Conservation (phyloP, 345 rosid species). For the Gossypium raimondii region DNA sequence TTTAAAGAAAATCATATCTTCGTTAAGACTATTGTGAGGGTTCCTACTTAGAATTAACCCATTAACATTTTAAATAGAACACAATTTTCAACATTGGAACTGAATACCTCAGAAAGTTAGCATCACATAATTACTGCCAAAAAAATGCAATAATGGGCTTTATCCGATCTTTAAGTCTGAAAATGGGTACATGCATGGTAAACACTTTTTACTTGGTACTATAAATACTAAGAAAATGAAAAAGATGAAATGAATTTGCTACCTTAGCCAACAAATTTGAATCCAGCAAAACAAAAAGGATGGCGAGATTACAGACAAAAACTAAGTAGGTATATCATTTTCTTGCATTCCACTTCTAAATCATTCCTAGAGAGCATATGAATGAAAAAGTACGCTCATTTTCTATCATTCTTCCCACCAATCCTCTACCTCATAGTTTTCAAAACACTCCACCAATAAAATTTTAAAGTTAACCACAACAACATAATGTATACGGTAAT, state of each 20-base stretch:
- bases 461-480: not conserved
- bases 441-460: slow-evolving; percentile 1
- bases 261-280: not conserved
- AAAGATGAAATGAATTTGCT: not conserved
- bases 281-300: not conserved
- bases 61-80: not conserved
- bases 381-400: not conserved
- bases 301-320: not conserved
- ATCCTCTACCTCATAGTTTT: slow-evolving; percentile 1
- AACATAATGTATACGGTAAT: not conserved
- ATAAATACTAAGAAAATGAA: not conserved
- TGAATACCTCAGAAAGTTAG: not conserved
- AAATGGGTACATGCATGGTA: not conserved
- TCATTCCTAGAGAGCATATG: not conserved
- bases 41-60: not conserved
- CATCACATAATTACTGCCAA: not conserved
- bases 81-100: not conserved
- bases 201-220: not conserved
- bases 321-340: not conserved
- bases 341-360: not conserved
- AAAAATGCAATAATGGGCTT: not conserved
- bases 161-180: not conserved
- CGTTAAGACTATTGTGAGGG: not conserved
- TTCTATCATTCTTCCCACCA: slow-evolving; percentile 6
- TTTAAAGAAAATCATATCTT: not conserved